phyloP scores from a whole-genome alignment of 2,329 filamentous ascomycete genomes.

The Thelonectria olida region DNA sequence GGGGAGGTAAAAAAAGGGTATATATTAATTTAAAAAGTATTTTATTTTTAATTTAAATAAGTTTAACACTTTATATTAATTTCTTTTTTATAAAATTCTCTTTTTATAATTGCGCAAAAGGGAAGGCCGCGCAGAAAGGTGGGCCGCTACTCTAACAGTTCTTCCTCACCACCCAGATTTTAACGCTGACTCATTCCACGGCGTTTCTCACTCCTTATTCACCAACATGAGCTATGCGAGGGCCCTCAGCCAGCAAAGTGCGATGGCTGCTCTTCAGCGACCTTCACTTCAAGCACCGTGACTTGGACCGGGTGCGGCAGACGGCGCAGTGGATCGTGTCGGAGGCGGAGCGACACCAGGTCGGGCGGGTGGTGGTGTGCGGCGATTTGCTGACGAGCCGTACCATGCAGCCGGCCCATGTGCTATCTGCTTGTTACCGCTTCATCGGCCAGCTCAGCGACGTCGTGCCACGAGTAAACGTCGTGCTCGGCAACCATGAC shows the following conservation, averaged over 20 bases:
- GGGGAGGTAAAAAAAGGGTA: too few relatives aligned
- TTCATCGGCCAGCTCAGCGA: constrained; percentile 31
- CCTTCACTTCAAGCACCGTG: constrained; percentile 30
- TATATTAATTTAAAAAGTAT: too few relatives aligned
- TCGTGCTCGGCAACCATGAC: constrained; percentile 38
- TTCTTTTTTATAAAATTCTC: too few relatives aligned
- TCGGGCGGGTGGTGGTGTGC: constrained; percentile 28
- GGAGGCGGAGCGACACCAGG: constrained; percentile 23
- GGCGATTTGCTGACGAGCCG: constrained; percentile 36
- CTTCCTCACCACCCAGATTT: too few relatives aligned
- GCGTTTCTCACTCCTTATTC: background rate
- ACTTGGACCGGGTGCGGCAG: constrained; percentile 26
- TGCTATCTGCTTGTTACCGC: constrained; percentile 30
- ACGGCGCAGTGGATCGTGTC: constrained; percentile 33
- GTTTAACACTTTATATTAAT: too few relatives aligned
- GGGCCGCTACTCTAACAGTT: too few relatives aligned
- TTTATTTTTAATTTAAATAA: too few relatives aligned
- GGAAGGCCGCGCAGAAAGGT: too few relatives aligned
- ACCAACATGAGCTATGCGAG: constrained; percentile 19
- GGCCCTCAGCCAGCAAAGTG: background rate
- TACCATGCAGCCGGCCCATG: constrained; percentile 25
- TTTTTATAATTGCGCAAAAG: too few relatives aligned
- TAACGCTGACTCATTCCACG: too few relatives aligned
- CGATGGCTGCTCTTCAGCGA: constrained; percentile 35
- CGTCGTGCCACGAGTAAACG: constrained; percentile 26